These are phyloP conservation scores for Penicillium simplicissimum DNA, from an alignment of 495 filamentous ascomycete genomes.

Conservation along the genomic window DNA sequence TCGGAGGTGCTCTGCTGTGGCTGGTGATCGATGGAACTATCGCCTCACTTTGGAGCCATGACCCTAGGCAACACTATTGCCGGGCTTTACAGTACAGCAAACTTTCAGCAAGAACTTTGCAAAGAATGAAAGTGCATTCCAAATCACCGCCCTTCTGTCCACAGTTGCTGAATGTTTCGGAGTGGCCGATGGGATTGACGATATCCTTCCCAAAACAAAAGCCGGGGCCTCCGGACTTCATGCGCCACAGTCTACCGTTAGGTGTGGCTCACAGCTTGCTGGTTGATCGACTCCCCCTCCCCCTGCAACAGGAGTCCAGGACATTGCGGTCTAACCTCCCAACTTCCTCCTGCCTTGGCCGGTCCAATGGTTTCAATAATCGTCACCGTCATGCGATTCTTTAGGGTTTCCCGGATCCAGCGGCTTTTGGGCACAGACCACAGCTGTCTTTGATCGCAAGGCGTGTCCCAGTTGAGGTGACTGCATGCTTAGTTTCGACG, in stretches of 20 bases:
- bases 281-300: neutral
- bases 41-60: neutral
- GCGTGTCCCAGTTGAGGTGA: constrained; percentile 3
- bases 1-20: constrained; percentile 8
- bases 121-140: neutral
- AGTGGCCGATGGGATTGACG: constrained; percentile 18
- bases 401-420: constrained; percentile 1
- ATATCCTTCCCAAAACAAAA: constrained; percentile 9
- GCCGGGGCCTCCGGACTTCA: constrained; percentile 3
- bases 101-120: neutral
- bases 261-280: constrained; percentile 25
- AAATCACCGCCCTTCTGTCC: neutral
- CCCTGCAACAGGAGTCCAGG: constrained; percentile 13
- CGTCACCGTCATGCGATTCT: neutral
- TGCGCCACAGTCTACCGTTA: constrained; percentile 27
- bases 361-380: neutral
- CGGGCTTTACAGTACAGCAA: neutral
- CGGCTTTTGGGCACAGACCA: constrained; percentile 6
- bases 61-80: constrained; percentile 23
- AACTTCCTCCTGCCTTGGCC: constrained; percentile 6
- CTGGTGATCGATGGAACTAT: constrained; percentile 15
- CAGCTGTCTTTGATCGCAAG: neutral
- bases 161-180: constrained; percentile 11
- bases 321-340: constrained; percentile 20
- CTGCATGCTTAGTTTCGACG: constrained; percentile 11